Evolutionary conservation across 2,329 filamentous ascomycete genomes (phyloP).

Genomic region (Talaromyces sp.): DNA sequence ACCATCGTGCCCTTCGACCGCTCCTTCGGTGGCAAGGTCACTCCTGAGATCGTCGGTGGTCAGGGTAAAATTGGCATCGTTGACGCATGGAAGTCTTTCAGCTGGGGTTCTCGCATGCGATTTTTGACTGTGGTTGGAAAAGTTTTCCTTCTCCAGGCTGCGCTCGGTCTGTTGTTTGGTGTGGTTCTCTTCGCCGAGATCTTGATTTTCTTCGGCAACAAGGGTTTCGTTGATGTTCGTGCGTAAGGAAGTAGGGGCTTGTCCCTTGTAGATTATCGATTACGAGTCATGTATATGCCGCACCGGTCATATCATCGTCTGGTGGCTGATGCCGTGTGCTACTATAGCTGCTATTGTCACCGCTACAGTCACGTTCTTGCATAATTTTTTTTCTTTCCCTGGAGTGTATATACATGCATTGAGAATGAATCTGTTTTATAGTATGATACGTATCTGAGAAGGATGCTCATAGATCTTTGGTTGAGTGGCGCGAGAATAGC

Average conservation of each 20-base stretch:
- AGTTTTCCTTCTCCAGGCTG: constrained; percentile 56
- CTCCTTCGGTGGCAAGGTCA: constrained; percentile 72
- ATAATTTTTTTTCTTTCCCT: background rate
- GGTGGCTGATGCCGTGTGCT: background rate
- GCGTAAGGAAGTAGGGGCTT: constrained; percentile 3
- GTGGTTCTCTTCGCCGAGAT: constrained; percentile 53
- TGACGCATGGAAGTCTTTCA: constrained; percentile 77
- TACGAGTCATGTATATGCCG: background rate
- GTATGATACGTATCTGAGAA: too few species aligned
- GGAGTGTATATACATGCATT: constrained; percentile 4
- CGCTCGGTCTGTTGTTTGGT: constrained; percentile 46
- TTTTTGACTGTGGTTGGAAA: constrained; percentile 73
- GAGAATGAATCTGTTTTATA: background rate
- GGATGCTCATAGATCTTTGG: background rate
- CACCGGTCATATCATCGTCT: background rate
- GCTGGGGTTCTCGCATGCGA: constrained; percentile 66
- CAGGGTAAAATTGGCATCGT: constrained; percentile 66
- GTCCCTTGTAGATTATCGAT: background rate
- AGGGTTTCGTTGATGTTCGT: constrained; percentile 13
- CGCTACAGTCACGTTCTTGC: background rate
- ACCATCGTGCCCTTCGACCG: constrained; percentile 88
- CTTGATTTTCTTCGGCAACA: constrained; percentile 45
- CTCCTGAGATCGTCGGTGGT: constrained; percentile 69
- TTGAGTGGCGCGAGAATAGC: constrained; percentile 15
- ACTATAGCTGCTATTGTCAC: background rate